Evolutionary conservation across 768 basidiomycete species (phyloP), one percentile per base, ranked within the genome.

Genomic region (Guyanaporus albipodus): DNA sequence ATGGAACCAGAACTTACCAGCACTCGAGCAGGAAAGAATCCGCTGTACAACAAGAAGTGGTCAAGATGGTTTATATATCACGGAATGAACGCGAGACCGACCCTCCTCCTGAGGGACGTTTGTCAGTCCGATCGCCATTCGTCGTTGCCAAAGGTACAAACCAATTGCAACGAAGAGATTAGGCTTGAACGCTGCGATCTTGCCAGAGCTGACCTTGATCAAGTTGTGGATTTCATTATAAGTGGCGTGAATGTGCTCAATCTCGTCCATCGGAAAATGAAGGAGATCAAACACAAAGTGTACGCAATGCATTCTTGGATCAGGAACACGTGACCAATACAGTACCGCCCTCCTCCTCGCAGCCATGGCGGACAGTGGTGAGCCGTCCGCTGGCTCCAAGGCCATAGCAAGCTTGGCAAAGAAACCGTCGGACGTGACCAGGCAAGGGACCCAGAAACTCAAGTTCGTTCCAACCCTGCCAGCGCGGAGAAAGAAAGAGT

Each of bases 1-100:
- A n/a, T 15, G 15, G 27, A 12, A 29, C 15, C 40, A 8, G 34
- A 40, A 56, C 63, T 52, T 56, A 84, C 86, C 79, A 95, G 77
- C 35, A 96, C 87, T 36, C 94, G 85, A 18, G 94, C 94, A 40
- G 94, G 94, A 70, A 97, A 93, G 72, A 95, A 97, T 23, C 95
- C 94, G 35, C 91, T 91, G 65, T 41, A 48, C 39, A 39, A 43
- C 44, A 42, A 56, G 54, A 52, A 46, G 33, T 32, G 27, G 22
- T 60, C 41, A 51, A 38, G 22, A 42, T 38, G 38, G 49, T 46
- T 45, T 48, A 40, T n/a, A 40, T n/a, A 52, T 21, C 19, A 46
- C 45, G 59, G 34, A 23, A 52, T 21, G 46, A 47, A 21, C 45
- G 42, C 12, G 31, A 38, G 22, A 80, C 85, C 73, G 53, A 90